Evolutionary conservation across 768 basidiomycete genomes (phyloP).

Genomic region (Tulasnella sp.): DNA sequence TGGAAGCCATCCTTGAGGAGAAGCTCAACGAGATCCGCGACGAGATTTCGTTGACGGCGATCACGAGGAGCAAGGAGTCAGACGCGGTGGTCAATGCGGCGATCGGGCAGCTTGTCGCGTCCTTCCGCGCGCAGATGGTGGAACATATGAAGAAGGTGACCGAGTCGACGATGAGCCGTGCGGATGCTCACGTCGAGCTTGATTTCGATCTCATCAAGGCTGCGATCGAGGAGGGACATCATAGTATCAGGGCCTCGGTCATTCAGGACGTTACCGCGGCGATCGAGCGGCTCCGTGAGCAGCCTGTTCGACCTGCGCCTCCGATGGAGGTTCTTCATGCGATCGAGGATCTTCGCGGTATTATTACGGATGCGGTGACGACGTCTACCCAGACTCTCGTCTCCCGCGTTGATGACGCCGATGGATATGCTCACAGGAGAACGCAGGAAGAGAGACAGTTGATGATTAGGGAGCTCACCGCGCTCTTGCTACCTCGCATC

Average conservation of each 20-base stretch:
- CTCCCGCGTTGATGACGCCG: conserved; percentile 43
- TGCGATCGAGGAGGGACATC: conserved; percentile 53
- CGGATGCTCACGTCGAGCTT: conserved; percentile 60
- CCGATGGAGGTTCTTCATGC: conserved; percentile 22
- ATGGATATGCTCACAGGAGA: conserved; percentile 29
- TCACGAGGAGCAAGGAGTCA: neutral
- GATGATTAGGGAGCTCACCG: conserved; percentile 48
- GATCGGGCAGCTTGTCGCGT: conserved; percentile 11
- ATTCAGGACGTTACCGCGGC: conserved; percentile 48
- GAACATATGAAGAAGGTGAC: conserved; percentile 8
- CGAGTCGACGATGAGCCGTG: conserved; percentile 1
- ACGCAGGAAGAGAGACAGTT: conserved; percentile 42
- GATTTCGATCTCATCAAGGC: conserved; percentile 67
- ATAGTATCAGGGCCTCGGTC: conserved; percentile 44
- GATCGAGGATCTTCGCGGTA: conserved; percentile 47
- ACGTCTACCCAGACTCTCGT: conserved; percentile 45
- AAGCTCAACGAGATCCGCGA: conserved; percentile 37
- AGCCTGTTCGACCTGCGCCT: conserved; percentile 1
- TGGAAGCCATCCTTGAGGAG: conserved; percentile 55
- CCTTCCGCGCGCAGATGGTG: conserved; percentile 18
- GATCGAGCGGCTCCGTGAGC: conserved; percentile 34
- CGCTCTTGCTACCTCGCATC: conserved; percentile 48
- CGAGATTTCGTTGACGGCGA: conserved; percentile 13
- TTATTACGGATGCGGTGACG: conserved; percentile 47
- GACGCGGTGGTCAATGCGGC: conserved; percentile 3